A percentile compares a stretch with the other conserved stretches of the same genome.
These are phyloP conservation scores for Acanthamoeba quina DNA, from an alignment of 208 protist species.

Conservation along the genomic window DNA sequence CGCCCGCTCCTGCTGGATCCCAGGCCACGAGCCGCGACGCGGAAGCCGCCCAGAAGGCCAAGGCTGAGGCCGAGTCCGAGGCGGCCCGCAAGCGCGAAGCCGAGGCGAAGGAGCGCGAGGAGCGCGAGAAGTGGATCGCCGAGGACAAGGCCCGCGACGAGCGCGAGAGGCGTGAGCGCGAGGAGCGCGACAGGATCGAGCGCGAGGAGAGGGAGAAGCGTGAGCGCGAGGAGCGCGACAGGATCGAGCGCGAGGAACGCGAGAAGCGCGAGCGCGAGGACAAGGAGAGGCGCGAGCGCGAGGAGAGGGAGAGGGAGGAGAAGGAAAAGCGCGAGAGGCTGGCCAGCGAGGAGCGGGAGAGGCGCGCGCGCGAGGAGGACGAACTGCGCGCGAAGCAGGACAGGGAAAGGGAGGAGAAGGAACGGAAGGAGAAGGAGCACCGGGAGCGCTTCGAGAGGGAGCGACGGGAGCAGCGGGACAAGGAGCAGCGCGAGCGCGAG, in stretches of 20 bases:
- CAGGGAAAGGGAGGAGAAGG: slow-evolving; percentile 8
- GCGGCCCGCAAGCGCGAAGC: slow-evolving; percentile 9
- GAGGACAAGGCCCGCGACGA: neutral
- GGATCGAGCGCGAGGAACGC: neutral
- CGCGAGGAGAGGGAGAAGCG: neutral
- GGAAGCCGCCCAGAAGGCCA: neutral
- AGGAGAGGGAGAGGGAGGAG: slow-evolving; percentile 1
- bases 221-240: neutral
- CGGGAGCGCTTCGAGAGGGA: neutral
- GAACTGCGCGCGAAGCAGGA: neutral
- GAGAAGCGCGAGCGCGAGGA: slow-evolving; percentile 28
- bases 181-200: neutral
- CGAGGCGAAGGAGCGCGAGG: neutral
- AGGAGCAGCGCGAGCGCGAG: slow-evolving; percentile 15
- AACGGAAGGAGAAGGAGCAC: neutral
- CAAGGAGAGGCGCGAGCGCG: neutral
- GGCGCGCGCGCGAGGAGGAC: slow-evolving; percentile 20
- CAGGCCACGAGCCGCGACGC: neutral
- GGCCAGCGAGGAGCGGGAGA: slow-evolving; percentile 2
- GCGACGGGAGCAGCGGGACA: neutral
- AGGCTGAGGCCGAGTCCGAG: neutral
- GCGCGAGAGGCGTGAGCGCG: neutral
- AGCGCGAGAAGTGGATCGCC: neutral
- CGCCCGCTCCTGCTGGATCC: neutral
- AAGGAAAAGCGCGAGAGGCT: neutral